Percentiles rank a stretch among this genome's conserved stretches.
phyloP scores from a whole-genome alignment of 768 basidiomycete genomes.

The Tephrocybe sp. region DNA sequence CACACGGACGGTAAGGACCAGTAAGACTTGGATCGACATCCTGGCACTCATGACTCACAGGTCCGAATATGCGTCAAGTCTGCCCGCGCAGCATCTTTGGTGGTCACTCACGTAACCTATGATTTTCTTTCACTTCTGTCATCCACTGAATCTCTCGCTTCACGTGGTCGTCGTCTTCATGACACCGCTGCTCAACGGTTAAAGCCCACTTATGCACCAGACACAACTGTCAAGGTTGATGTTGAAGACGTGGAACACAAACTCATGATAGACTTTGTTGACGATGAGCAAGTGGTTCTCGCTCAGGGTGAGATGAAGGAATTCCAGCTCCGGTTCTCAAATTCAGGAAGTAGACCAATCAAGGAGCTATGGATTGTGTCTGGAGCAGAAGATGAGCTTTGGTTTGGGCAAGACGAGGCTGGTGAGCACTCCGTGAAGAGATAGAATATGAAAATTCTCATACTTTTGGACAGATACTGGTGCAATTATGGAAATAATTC shows the following conservation, averaged over 20 bases:
- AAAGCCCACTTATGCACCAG: conserved; percentile 68
- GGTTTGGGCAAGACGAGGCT: conserved; percentile 36
- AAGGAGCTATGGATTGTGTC: conserved; percentile 71
- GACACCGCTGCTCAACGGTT: conserved; percentile 72
- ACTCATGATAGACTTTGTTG: conserved; percentile 56
- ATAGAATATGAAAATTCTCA: no score
- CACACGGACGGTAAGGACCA: conserved; percentile 58
- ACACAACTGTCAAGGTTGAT: conserved; percentile 57
- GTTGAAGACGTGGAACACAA: conserved; percentile 68
- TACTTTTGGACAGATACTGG: conserved; percentile 2
- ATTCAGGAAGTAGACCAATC: conserved; percentile 61
- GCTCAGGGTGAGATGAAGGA: conserved; percentile 68
- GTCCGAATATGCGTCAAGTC: conserved; percentile 65
- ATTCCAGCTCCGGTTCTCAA: conserved; percentile 60
- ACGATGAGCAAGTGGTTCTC: conserved; percentile 51
- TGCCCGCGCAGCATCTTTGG: conserved; percentile 49
- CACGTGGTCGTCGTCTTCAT: conserved; percentile 75
- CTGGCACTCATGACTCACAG: conserved; percentile 28
- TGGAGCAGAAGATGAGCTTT: conserved; percentile 63
- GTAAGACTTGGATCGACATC: background rate
- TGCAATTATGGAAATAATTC: conserved; percentile 36
- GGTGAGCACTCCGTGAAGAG: conserved; percentile 3
- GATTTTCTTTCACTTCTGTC: conserved; percentile 76
- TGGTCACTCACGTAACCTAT: conserved; percentile 59
- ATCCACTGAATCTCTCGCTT: conserved; percentile 61